phyloP scores from a whole-genome alignment of 2,329 filamentous ascomycete genomes.

The Alternaria metachromatica region DNA sequence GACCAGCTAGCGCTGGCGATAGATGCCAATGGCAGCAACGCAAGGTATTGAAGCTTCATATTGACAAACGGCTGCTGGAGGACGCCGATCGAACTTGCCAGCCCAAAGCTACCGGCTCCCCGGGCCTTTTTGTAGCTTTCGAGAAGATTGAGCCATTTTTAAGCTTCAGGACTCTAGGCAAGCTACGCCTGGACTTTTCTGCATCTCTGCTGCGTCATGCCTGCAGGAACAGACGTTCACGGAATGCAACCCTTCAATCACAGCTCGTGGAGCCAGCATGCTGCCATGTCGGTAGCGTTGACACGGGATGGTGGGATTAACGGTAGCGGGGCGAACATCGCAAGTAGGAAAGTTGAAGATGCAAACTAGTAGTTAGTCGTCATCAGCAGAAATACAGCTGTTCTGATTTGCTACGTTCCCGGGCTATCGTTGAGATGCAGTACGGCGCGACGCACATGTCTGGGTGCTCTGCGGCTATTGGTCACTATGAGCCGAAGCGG shows the following conservation, averaged over 20 bases:
- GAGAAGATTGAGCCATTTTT: not conserved
- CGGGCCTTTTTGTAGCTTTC: conserved; percentile 30
- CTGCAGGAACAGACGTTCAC: conserved; percentile 24
- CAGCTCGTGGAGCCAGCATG: conserved; percentile 20
- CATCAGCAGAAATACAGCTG: conserved; percentile 9
- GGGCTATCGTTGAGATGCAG: not conserved
- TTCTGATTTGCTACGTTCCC: conserved; percentile 10
- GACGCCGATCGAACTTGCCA: conserved; percentile 5
- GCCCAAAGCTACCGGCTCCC: conserved; percentile 4
- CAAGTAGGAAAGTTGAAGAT: conserved; percentile 5
- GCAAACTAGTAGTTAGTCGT: not conserved
- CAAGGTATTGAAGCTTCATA: conserved; percentile 39
- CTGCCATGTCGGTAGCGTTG: conserved; percentile 11
- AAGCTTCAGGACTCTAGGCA: conserved; percentile 2
- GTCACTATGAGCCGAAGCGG: not conserved
- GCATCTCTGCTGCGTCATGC: conserved; percentile 25
- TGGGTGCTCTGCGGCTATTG: conserved; percentile 7
- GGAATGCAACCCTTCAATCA: conserved; percentile 26
- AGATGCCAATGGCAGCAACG: conserved; percentile 22
- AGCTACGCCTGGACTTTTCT: conserved; percentile 7
- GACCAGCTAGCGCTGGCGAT: conserved; percentile 37
- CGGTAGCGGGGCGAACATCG: conserved; percentile 3
- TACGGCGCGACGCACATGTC: conserved; percentile 11
- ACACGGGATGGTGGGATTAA: conserved; percentile 4
- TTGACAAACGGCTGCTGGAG: conserved; percentile 11